A percentile compares a stretch with the other conserved stretches of the same genome.
Evolutionary conservation across 495 filamentous ascomycete genomes (phyloP).

Genomic region (Apiosordaria backusii): DNA sequence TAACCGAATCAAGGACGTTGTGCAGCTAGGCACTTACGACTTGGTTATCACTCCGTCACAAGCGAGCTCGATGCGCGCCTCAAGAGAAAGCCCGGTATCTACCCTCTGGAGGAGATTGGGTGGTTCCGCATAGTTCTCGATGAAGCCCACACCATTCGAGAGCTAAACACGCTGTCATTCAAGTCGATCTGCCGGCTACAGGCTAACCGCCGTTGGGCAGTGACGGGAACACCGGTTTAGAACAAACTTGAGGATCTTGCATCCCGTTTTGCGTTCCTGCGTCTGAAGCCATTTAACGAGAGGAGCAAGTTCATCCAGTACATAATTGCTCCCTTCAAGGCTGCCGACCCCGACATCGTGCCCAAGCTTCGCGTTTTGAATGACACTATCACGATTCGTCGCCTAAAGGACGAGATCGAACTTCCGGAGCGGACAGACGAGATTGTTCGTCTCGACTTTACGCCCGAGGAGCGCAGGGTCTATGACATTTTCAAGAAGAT

Average conservation of each 20-base stretch:
- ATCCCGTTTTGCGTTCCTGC: slow-evolving; percentile 85
- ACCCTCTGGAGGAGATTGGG: slow-evolving; percentile 69
- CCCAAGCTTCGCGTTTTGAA: slow-evolving; percentile 86
- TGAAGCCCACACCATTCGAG: slow-evolving; percentile 91
- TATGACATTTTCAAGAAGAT: slow-evolving; percentile 56
- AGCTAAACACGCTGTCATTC: slow-evolving; percentile 73
- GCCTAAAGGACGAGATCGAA: slow-evolving; percentile 85
- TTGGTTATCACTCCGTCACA: slow-evolving; percentile 86
- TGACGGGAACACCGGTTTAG: slow-evolving; percentile 88
- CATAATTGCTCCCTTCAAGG: slow-evolving; percentile 78
- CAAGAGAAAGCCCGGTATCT: slow-evolving; percentile 55
- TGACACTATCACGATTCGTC: slow-evolving; percentile 86
- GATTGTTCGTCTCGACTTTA: slow-evolving; percentile 60
- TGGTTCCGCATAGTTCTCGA: slow-evolving; percentile 97
- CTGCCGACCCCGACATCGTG: slow-evolving; percentile 74
- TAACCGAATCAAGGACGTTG: slow-evolving; percentile 62
- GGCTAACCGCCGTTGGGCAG: slow-evolving; percentile 85
- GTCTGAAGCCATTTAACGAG: slow-evolving; percentile 82
- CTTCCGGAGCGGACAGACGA: slow-evolving; percentile 71
- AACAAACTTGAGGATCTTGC: slow-evolving; percentile 90
- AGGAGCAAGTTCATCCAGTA: slow-evolving; percentile 66
- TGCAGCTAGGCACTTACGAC: slow-evolving; percentile 68
- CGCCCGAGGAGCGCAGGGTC: slow-evolving; percentile 46
- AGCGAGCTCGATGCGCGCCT: slow-evolving; percentile 65
- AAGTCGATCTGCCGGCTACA: slow-evolving; percentile 79